These are phyloP conservation scores for Zygosaccharomyces bisporus DNA, from an alignment of 805 yeast genomes.

Conservation along the genomic window DNA sequence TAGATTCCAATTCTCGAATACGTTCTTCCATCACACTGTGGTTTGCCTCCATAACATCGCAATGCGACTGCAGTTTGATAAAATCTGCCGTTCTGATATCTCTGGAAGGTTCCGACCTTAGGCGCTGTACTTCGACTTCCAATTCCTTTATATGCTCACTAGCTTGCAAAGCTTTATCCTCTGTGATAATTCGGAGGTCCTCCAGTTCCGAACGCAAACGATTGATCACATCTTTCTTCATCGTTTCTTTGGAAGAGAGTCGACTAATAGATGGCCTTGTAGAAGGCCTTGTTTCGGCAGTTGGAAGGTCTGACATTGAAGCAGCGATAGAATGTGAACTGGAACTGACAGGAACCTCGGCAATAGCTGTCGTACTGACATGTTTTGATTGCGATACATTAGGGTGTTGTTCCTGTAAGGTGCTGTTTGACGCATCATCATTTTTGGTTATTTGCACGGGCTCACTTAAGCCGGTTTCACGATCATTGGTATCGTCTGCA, in stretches of 20 bases:
- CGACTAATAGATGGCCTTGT: background rate
- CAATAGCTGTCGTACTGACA: background rate
- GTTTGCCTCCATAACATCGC: constrained; percentile 41
- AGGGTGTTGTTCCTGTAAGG: background rate
- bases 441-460: constrained; percentile 12
- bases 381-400: background rate
- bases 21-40: constrained; percentile 42
- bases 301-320: background rate
- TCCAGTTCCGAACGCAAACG: constrained; percentile 36
- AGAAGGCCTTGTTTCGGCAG: background rate
- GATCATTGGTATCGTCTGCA: background rate
- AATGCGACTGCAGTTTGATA: constrained; percentile 16
- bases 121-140: constrained; percentile 38
- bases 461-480: constrained; percentile 13
- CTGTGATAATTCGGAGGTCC: constrained; percentile 42
- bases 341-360: background rate
- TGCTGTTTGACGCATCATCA: constrained; percentile 4
- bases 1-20: constrained; percentile 46
- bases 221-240: constrained; percentile 30
- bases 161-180: constrained; percentile 53
- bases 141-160: constrained; percentile 49
- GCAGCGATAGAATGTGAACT: background rate
- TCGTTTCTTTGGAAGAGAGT: constrained; percentile 15
- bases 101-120: constrained; percentile 30
- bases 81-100: constrained; percentile 25